Evolutionary conservation across 106 monocot genomes (phyloP).

Genomic region (Dioscorea dumetorum): DNA sequence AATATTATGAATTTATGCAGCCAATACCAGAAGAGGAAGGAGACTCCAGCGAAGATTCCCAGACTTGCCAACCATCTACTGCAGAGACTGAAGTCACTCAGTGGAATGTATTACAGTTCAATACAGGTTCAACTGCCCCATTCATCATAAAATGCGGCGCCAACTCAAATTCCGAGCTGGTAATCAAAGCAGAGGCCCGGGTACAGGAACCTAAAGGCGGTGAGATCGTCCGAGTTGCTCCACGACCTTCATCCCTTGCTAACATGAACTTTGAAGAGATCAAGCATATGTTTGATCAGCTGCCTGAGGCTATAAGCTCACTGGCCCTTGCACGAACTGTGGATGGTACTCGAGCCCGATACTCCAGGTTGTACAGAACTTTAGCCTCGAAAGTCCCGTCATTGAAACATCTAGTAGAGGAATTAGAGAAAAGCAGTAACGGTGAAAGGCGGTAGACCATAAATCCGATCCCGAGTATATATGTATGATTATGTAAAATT

Average conservation of each 20-base stretch:
- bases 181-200: conserved; percentile 78
- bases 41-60: conserved; percentile 22
- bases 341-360: conserved; percentile 88
- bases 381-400: conserved; percentile 90
- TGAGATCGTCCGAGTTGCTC: conserved; percentile 77
- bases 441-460: conserved; percentile 54
- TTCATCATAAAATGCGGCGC: conserved; percentile 98
- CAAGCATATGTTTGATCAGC: conserved; percentile 58
- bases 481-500: conserved; percentile 1
- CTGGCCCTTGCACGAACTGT: conserved; percentile 86
- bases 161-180: conserved; percentile 72
- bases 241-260: conserved; percentile 58
- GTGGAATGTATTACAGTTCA: conserved; percentile 97
- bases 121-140: conserved; percentile 81
- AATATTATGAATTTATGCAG: conserved; percentile 35
- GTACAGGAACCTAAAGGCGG: conserved; percentile 79
- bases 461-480: neutral
- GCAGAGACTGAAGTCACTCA: conserved; percentile 70
- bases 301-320: conserved; percentile 83
- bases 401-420: conserved; percentile 61
- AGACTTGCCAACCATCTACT: conserved; percentile 25
- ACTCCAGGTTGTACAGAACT: conserved; percentile 84
- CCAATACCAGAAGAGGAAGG: conserved; percentile 54
- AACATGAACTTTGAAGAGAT: conserved; percentile 90
- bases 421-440: conserved; percentile 58